Base-by-base conservation (phyloP, 257 asterid genomes). In the Handroanthus guayacan region DNA sequence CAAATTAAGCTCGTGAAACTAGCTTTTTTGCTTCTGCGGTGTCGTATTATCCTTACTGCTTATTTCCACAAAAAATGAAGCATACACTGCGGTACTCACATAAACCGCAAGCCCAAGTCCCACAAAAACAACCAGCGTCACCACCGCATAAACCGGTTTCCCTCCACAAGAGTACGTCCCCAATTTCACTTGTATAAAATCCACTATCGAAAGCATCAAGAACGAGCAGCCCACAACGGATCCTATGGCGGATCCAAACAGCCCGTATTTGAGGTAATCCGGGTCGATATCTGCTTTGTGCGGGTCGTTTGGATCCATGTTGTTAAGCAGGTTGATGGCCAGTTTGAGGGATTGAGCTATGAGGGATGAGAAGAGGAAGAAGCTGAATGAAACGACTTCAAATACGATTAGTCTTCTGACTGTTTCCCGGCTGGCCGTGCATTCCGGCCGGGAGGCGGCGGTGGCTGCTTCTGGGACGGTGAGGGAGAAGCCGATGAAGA, bases 361-460 rank as follows among this genome's bases (percentile, higher is more conserved):
- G 12, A 82, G 86, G 11, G 86, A 82, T 0, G 86, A 82, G 68
- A 71, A 79, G 5, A 82, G 84, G 73, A 79, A 75, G 82, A 75
- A 82, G 37, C 82, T 79, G 79, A 82, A 82, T 1, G 86, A 79
- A 11, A 82, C 13, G 5, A 82, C 83, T 55, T 79, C 84, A 34
- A 67, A 79, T 48, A 82, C 77, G 13, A 82, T 71, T 3, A 82
- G 79, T 14, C 73, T 54, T 38, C 77, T 38, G 12, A 74, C 67
- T 6, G 67, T 47, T 17, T 61, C 61, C 14, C 41, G 58, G 44
- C 77, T 57, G 20, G 80, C 66, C 44, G 70, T 62, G 72, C 83
- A 79, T 13, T 65, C 36, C 7, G 67, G 17, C 2, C 65, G 62
- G 41, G 62, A 57, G 39, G 67, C 83, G 3, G 79, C 76, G 51